Conservation (phyloP, 139 green algal species). For the Tetradesmus lagerheimii region DNA sequence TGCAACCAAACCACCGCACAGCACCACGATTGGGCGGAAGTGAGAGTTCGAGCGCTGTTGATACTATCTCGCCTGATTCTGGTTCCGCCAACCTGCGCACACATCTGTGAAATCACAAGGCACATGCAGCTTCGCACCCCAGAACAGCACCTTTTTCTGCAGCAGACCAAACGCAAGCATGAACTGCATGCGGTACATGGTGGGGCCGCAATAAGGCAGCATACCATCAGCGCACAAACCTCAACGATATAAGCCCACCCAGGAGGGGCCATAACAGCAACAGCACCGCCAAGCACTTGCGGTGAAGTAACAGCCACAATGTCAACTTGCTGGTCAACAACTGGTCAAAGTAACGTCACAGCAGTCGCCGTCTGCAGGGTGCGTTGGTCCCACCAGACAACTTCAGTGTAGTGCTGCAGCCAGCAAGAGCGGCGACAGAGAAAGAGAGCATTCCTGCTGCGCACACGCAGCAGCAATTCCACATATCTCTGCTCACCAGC, state of each 20-base stretch:
- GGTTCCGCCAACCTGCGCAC: not conserved
- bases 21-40: not conserved
- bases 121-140: not conserved
- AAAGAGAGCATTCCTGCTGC: not conserved
- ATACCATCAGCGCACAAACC: too few species aligned
- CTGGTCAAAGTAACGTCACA: not conserved
- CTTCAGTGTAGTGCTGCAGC: not conserved
- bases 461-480: not conserved
- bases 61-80: not conserved
- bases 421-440: not conserved
- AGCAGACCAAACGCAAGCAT: too few species aligned
- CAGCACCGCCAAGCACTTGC: not conserved
- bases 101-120: not conserved
- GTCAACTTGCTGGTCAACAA: not conserved
- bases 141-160: too few species aligned
- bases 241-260: too few species aligned
- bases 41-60: not conserved
- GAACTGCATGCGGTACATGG: too few species aligned
- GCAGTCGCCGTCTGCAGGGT: not conserved
- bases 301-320: not conserved
- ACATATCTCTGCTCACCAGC: not conserved
- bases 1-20: not conserved
- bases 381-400: not conserved
- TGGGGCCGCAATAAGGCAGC: too few species aligned
- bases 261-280: not conserved